Evolutionary conservation across 2,329 filamentous ascomycete genomes (phyloP), one percentile per base, ranked within the genome.

Genomic region (Aspergillus uvarum): DNA sequence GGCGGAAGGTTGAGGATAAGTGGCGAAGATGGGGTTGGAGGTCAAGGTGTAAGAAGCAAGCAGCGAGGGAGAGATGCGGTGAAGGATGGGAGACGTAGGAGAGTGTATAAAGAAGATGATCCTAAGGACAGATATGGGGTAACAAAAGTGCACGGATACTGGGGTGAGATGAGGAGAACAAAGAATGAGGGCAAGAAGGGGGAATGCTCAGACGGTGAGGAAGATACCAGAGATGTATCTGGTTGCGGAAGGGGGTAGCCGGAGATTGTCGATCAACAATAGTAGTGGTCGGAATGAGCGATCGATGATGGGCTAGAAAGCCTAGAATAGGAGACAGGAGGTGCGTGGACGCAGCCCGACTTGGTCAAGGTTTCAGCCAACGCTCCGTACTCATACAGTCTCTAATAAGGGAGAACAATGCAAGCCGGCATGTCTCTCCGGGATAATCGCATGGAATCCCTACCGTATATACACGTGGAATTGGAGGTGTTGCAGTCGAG

Each of bases 381-480:
- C 24, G 24, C 22, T 44, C 42, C 42, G 53, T 29, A 35, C 19
- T 55, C 53, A 48, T 19, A 48, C 21, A 55, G 26, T 29, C 26
- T 55, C 29, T 31, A 14, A 26, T 26, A 47, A 47, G 44, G 53
- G 53, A 55, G 42, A 44, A 24, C 53, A 44, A 42, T 51, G 24
- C 56, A 50, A 38, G 48, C 14, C 26, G 54, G 51, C 42, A 59
- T 59, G 47, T 51, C 56, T 59, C 56, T 51, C 47, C 56, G 32
- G n/a, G 44, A 42, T 52, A 19, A 26, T 38, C 47, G 31, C 47
- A 54, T 53, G 42, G 44, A 42, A 42, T 49, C 51, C 38, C 50
- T 47, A 22, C 44, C 48, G n/a, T n/a, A n/a, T n/a, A 54, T 3
- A 44, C 56, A 59, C 56, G 56, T 59, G 56, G 56, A 24, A 24